Conservation (phyloP, 495 filamentous ascomycete genomes). For the Aeminium ludgeri region DNA sequence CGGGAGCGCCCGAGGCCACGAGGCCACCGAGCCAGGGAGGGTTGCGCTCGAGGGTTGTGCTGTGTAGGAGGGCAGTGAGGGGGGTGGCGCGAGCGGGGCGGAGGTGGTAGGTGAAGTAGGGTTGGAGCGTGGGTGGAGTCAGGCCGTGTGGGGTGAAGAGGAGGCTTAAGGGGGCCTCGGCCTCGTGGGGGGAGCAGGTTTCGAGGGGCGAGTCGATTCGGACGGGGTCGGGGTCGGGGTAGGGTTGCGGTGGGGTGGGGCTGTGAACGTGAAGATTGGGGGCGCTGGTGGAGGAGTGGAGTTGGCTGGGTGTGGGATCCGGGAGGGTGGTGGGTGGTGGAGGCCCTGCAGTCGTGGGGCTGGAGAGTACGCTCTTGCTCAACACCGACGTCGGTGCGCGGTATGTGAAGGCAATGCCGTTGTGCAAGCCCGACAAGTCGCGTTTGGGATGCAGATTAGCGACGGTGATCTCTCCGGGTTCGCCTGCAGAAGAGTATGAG, state of each 20-base stretch:
- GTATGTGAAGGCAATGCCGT: slow-evolving; percentile 56
- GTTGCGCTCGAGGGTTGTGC: slow-evolving; percentile 40
- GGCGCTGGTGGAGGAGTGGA: slow-evolving; percentile 1
- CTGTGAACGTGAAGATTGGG: not conserved
- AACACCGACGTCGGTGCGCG: slow-evolving; percentile 33
- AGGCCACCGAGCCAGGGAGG: slow-evolving; percentile 52
- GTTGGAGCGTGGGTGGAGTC: slow-evolving; percentile 28
- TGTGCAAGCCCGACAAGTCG: slow-evolving; percentile 45
- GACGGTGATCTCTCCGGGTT: slow-evolving; percentile 46
- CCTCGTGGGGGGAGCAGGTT: slow-evolving; percentile 13
- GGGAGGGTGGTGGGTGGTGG: slow-evolving; percentile 16
- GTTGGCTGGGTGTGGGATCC: not conserved
- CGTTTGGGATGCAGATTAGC: slow-evolving; percentile 43
- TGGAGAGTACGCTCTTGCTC: slow-evolving; percentile 9
- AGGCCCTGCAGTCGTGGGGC: not conserved
- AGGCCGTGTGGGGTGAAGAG: slow-evolving; percentile 48
- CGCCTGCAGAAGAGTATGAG: slow-evolving; percentile 27
- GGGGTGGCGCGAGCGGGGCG: slow-evolving; percentile 40
- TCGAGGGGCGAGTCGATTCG: slow-evolving; percentile 2
- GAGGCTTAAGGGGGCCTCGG: slow-evolving; percentile 32
- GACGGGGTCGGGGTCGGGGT: not conserved
- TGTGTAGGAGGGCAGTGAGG: slow-evolving; percentile 45
- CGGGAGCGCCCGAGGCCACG: slow-evolving; percentile 38
- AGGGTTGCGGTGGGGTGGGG: not conserved
- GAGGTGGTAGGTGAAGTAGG: slow-evolving; percentile 41